These are phyloP conservation scores for Penicillium mononematosum DNA, from an alignment of 495 filamentous ascomycete genomes.

Conservation along the genomic window DNA sequence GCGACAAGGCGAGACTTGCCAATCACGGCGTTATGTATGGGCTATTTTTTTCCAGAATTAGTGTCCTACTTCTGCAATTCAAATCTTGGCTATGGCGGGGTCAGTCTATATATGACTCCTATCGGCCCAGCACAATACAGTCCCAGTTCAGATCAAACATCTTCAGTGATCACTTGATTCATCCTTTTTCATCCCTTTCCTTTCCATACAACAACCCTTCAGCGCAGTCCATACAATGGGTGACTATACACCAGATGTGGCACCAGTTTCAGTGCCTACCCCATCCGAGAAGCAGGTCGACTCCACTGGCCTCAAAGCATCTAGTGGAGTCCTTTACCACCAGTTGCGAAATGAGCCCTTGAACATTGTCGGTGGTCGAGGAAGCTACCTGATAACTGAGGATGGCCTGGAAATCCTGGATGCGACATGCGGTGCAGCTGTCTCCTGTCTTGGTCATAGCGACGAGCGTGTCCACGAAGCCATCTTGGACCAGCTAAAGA, in stretches of 20 bases:
- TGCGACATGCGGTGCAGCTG: constrained; percentile 39
- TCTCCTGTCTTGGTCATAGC: constrained; percentile 39
- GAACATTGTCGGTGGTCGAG: constrained; percentile 24
- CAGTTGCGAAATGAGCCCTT: constrained; percentile 24
- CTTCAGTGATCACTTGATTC: not conserved
- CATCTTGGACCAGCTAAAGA: constrained; percentile 39
- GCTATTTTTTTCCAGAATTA: not conserved
- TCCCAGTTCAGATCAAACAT: not conserved
- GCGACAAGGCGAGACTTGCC: constrained; percentile 4
- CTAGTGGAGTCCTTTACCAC: constrained; percentile 28
- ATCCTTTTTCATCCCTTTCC: not conserved
- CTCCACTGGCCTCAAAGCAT: not conserved
- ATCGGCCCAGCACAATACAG: not conserved
- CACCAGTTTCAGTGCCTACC: not conserved
- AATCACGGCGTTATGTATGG: constrained; percentile 6
- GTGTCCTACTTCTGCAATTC: not conserved
- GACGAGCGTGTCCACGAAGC: constrained; percentile 41
- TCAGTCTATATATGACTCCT: constrained; percentile 1
- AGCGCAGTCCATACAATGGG: constrained; percentile 17
- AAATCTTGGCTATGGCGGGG: not conserved
- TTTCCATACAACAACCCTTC: not conserved
- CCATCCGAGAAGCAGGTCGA: not conserved
- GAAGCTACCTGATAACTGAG: constrained; percentile 22
- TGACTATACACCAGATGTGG: constrained; percentile 22
- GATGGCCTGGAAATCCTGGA: constrained; percentile 22